phyloP scores from a whole-genome alignment of 2,329 filamentous ascomycete genomes.

The Phoma sp. region DNA sequence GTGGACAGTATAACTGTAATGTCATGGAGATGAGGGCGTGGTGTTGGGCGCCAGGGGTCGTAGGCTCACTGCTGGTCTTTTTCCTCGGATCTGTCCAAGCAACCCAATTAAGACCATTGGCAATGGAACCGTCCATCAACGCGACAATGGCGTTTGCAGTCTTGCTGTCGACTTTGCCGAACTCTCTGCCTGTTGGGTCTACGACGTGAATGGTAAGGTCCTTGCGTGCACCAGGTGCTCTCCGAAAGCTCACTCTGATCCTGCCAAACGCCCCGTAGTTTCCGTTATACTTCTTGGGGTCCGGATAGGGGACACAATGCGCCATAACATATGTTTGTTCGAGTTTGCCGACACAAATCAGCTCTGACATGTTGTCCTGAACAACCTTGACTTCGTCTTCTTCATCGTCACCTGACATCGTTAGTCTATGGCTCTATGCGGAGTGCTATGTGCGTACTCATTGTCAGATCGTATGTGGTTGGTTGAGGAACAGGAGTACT shows the following conservation, averaged over 20 bases:
- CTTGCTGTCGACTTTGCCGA: slow-evolving; percentile 75
- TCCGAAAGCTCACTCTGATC: slow-evolving; percentile 73
- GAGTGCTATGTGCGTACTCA: slow-evolving; percentile 31
- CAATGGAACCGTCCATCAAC: slow-evolving; percentile 69
- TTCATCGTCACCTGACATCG: slow-evolving; percentile 59
- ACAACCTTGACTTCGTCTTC: slow-evolving; percentile 62
- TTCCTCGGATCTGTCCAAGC: slow-evolving; percentile 74
- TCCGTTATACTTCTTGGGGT: slow-evolving; percentile 65
- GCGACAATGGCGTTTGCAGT: slow-evolving; percentile 72
- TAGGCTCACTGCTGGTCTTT: slow-evolving; percentile 61
- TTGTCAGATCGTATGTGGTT: slow-evolving; percentile 38
- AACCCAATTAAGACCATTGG: slow-evolving; percentile 70
- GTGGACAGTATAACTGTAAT: slow-evolving; percentile 79
- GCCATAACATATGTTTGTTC: slow-evolving; percentile 71
- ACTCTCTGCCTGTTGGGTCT: slow-evolving; percentile 72
- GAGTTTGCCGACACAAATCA: slow-evolving; percentile 82
- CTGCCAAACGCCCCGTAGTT: slow-evolving; percentile 66
- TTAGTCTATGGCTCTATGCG: slow-evolving; percentile 20
- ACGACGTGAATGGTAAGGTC: slow-evolving; percentile 75
- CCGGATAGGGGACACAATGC: slow-evolving; percentile 70
- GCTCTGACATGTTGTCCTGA: slow-evolving; percentile 67
- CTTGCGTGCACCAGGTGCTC: slow-evolving; percentile 56
- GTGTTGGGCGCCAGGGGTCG: slow-evolving; percentile 23
- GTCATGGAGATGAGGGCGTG: slow-evolving; percentile 59
- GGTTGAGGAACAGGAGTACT: slow-evolving; percentile 6